phyloP scores from a whole-genome alignment of 140 eudicot species.

The Cichorium intybus region DNA sequence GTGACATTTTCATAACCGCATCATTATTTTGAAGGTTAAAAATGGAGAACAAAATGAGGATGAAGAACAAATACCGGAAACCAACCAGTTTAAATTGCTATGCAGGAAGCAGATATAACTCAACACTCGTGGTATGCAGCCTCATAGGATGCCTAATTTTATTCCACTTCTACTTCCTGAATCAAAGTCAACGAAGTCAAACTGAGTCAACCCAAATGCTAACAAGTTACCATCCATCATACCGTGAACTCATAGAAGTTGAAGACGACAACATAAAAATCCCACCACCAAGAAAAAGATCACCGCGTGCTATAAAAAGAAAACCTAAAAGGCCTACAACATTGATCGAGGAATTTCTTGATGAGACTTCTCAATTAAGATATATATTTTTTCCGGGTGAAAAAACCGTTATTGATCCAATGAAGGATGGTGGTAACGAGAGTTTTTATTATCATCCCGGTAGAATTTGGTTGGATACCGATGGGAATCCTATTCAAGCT shows the following conservation, averaged over 20 bases:
- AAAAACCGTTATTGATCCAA: slow-evolving; percentile 68
- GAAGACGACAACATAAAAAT: slow-evolving; percentile 70
- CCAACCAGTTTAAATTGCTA: slow-evolving; percentile 72
- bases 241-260: slow-evolving; percentile 62
- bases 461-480: slow-evolving; percentile 95
- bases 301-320: slow-evolving; percentile 70
- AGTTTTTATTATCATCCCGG: slow-evolving; percentile 84
- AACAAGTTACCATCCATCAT: slow-evolving; percentile 37
- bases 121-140: slow-evolving; percentile 44
- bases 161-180: slow-evolving; percentile 52
- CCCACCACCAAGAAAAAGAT: slow-evolving; percentile 72
- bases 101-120: slow-evolving; percentile 76
- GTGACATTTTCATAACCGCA: slow-evolving; percentile 54
- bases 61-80: slow-evolving; percentile 86
- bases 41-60: slow-evolving; percentile 63
- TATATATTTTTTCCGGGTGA: slow-evolving; percentile 69
- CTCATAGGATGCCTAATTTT: slow-evolving; percentile 54
- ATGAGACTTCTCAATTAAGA: slow-evolving; percentile 85
- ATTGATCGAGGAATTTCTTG: slow-evolving; percentile 85
- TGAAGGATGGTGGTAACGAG: slow-evolving; percentile 52
- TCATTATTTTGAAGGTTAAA: slow-evolving; percentile 62
- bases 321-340: slow-evolving; percentile 65
- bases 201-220: slow-evolving; percentile 25
- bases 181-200: slow-evolving; percentile 34
- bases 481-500: slow-evolving; percentile 96